These are phyloP conservation scores for Hygrophoropsis aurantiaca DNA, from an alignment of 768 basidiomycete species.

Conservation along the genomic window DNA sequence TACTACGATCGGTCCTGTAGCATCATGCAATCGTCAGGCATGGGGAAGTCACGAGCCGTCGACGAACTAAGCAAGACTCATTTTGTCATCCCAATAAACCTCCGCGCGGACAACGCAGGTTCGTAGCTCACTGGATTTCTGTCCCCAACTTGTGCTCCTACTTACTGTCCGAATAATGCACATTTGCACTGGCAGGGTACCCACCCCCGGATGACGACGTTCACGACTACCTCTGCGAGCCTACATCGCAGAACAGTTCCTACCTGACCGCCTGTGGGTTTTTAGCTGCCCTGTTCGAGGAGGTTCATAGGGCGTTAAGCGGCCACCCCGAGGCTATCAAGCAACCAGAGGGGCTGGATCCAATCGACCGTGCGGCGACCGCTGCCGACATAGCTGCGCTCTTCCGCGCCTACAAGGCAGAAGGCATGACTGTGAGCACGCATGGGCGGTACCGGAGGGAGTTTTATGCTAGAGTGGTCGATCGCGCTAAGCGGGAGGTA, in stretches of 20 bases:
- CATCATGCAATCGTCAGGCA: constrained; percentile 4
- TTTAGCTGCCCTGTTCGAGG: neutral
- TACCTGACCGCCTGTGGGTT: neutral
- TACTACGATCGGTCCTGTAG: no score
- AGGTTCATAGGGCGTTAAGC: neutral
- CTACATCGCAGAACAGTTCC: neutral
- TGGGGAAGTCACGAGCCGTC: constrained; percentile 6
- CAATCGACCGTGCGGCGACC: no score
- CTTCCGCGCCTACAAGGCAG: constrained; percentile 1
- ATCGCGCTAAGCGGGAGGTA: no score
- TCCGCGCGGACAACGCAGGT: neutral
- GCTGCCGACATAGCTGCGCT: no score
- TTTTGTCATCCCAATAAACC: constrained; percentile 7
- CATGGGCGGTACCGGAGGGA: neutral
- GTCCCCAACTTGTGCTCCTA: no score
- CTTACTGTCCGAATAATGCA: neutral
- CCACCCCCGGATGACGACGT: neutral
- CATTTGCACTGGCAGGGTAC: neutral
- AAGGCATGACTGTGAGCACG: neutral
- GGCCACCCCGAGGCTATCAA: no score
- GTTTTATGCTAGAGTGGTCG: neutral
- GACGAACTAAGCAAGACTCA: constrained; percentile 4
- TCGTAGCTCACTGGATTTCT: no score
- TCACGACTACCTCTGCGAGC: neutral
- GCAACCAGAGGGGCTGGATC: no score